Conservation (phyloP, 345 rosid genomes). For the Capsella bursapastoris region DNA sequence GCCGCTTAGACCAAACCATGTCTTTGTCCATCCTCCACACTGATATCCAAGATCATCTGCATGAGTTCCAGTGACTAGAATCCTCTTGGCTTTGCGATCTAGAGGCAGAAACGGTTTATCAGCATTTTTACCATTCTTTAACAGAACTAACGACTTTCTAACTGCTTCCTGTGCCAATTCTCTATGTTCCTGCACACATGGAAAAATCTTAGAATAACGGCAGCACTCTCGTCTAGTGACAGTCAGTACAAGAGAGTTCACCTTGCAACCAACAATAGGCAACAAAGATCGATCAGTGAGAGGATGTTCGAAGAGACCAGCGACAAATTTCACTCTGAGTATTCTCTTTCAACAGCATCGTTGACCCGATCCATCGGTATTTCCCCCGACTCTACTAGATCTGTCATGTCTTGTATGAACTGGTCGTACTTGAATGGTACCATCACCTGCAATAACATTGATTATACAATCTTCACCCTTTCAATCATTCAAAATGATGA, state of each 20-base stretch:
- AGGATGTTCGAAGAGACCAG: constrained; percentile 85
- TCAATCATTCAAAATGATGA: constrained; percentile 3
- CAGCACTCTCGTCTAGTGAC: not conserved
- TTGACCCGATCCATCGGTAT: constrained; percentile 68
- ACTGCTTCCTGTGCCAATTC: constrained; percentile 86
- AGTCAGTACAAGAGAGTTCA: constrained; percentile 30
- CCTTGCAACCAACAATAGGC: constrained; percentile 78
- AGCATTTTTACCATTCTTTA: constrained; percentile 75
- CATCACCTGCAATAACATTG: constrained; percentile 54
- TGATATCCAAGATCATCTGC: constrained; percentile 91
- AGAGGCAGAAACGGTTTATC: constrained; percentile 68
- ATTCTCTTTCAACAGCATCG: constrained; percentile 91
- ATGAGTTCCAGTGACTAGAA: constrained; percentile 80
- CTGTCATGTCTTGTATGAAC: constrained; percentile 56
- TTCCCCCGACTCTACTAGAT: constrained; percentile 74
- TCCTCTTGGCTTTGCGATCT: constrained; percentile 62
- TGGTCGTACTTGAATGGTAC: constrained; percentile 58
- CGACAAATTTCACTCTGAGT: constrained; percentile 79
- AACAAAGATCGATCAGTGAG: constrained; percentile 70
- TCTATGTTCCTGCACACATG: constrained; percentile 63
- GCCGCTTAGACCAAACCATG: constrained; percentile 73
- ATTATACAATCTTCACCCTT: constrained; percentile 38
- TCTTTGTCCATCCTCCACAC: constrained; percentile 92
- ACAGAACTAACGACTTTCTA: constrained; percentile 79
- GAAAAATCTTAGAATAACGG: constrained; percentile 5